These are phyloP conservation scores for Pterocarpus santalinus DNA, from an alignment of 306 rosid genomes.

Conservation along the genomic window DNA sequence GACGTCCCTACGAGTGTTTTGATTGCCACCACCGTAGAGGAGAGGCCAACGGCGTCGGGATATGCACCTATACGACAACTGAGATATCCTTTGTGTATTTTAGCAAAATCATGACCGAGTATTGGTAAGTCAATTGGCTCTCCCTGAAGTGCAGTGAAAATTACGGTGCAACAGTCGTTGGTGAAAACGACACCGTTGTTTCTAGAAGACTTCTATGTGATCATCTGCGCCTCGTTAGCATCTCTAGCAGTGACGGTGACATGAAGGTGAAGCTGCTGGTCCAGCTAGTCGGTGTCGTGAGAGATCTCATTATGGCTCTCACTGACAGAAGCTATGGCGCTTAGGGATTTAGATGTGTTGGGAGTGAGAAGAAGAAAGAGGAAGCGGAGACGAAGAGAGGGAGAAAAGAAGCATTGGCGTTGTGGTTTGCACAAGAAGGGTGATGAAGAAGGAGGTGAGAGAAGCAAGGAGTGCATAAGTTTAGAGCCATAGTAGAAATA, in stretches of 20 bases:
- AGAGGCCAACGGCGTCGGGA: no score
- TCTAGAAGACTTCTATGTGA: conserved; percentile 52
- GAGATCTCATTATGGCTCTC: conserved; percentile 61
- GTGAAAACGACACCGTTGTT: conserved; percentile 61
- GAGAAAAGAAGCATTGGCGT: conserved; percentile 6
- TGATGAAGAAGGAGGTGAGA: conserved; percentile 53
- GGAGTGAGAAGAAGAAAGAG: conserved; percentile 41
- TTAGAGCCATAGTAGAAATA: conserved; percentile 60
- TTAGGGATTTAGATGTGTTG: conserved; percentile 38
- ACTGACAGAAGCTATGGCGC: conserved; percentile 61
- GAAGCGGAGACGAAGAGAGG: conserved; percentile 40
- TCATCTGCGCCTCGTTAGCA: conserved; percentile 63
- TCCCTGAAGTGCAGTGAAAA: conserved; percentile 66
- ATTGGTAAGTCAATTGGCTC: no score
- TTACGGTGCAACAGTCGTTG: conserved; percentile 67
- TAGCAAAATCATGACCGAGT: no score
- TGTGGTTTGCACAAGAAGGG: conserved; percentile 39
- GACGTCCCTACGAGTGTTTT: no score
- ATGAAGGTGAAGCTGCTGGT: conserved; percentile 51
- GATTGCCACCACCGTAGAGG: no score
- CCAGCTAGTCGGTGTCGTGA: conserved; percentile 53
- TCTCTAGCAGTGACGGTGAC: conserved; percentile 62
- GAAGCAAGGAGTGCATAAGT: conserved; percentile 61
- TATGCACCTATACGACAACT: no score
- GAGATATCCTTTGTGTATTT: no score